phyloP scores from a whole-genome alignment of 2,329 filamentous ascomycete species.

The Curvularia spicifera region DNA sequence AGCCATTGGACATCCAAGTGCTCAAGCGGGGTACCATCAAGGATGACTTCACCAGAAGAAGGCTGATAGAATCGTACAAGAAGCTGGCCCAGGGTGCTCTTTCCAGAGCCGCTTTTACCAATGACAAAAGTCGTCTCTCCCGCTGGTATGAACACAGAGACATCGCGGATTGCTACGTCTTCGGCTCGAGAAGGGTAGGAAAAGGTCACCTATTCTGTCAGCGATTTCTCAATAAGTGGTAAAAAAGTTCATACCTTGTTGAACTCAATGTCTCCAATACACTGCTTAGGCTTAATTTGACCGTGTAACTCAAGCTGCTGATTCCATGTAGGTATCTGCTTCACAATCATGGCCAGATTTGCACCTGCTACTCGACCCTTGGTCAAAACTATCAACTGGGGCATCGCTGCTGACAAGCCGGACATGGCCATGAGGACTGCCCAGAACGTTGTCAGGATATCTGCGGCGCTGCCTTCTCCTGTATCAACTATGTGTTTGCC shows the following conservation, averaged over 20 bases:
- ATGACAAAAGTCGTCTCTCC: conserved; percentile 81
- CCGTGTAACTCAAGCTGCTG: conserved; percentile 22
- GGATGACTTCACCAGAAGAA: conserved; percentile 65
- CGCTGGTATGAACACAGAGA: conserved; percentile 72
- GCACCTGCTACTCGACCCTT: conserved; percentile 79
- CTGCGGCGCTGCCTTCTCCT: conserved; percentile 65
- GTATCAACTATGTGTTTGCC: conserved; percentile 72
- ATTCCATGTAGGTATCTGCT: conserved; percentile 41
- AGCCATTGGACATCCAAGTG: conserved; percentile 73
- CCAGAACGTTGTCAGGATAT: conserved; percentile 85
- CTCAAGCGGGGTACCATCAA: conserved; percentile 71
- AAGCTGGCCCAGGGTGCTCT: conserved; percentile 85
- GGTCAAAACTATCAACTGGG: conserved; percentile 76
- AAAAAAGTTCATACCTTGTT: conserved; percentile 62
- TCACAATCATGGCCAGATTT: conserved; percentile 60
- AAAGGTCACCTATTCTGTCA: conserved; percentile 70
- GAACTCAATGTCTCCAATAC: conserved; percentile 72
- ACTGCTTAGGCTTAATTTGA: conserved; percentile 47
- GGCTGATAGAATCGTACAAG: conserved; percentile 79
- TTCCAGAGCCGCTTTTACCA: conserved; percentile 87
- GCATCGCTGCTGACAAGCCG: conserved; percentile 74
- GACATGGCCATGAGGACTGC: conserved; percentile 78
- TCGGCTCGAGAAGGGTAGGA: conserved; percentile 75
- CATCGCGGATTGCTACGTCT: conserved; percentile 64
- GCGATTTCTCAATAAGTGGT: neutral